Conservation (phyloP, 208 protist genomes). For the Leishmania amazonensis region DNA sequence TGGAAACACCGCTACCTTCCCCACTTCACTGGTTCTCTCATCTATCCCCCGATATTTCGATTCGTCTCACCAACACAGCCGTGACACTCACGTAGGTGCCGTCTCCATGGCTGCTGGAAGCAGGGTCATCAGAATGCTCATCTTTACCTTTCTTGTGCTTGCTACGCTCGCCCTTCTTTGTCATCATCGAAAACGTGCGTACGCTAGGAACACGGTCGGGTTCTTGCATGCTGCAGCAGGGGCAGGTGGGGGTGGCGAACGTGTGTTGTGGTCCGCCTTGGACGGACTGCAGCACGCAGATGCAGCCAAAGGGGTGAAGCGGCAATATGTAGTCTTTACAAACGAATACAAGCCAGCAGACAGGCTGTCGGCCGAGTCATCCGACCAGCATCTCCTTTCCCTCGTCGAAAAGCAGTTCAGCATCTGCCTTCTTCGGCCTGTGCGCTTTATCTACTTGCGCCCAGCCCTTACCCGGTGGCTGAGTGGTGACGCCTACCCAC, state of each 20-base stretch:
- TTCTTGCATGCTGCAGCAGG: constrained; percentile 93
- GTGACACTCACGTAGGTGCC: neutral
- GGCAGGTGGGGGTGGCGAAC: constrained; percentile 96
- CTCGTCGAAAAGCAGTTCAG: constrained; percentile 70
- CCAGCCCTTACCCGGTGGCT: constrained; percentile 53
- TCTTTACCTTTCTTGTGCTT: constrained; percentile 17
- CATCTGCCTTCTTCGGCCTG: constrained; percentile 49
- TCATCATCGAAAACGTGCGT: constrained; percentile 17
- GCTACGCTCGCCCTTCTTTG: constrained; percentile 22
- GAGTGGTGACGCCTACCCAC: constrained; percentile 67
- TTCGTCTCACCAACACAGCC: neutral
- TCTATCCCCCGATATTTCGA: neutral
- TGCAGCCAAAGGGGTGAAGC: constrained; percentile 27
- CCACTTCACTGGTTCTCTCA: neutral
- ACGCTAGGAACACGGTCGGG: constrained; percentile 57
- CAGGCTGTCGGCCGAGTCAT: neutral
- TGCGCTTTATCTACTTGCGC: constrained; percentile 76
- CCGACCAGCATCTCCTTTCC: constrained; percentile 21
- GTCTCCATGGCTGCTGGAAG: neutral
- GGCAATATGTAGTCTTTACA: constrained; percentile 69
- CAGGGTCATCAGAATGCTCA: neutral
- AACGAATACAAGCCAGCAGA: constrained; percentile 27
- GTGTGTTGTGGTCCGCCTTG: constrained; percentile 95
- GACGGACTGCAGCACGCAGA: constrained; percentile 64
- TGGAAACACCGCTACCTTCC: too few relatives aligned